phyloP scores from a whole-genome alignment of 1,284 basidiomycete species.

The Hemileia vastatrix region DNA sequence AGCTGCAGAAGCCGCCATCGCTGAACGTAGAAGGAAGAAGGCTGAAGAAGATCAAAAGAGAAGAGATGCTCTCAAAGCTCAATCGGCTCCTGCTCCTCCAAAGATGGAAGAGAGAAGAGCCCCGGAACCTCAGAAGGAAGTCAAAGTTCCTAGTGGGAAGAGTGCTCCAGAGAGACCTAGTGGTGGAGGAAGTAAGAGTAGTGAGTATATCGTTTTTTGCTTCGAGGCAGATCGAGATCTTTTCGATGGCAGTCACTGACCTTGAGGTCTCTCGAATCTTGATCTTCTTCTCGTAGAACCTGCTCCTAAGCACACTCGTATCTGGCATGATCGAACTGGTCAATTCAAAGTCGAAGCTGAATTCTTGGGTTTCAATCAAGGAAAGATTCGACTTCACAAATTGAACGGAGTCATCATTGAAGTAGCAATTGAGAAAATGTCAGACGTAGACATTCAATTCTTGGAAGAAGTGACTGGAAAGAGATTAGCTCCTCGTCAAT shows the following conservation, averaged over 20 bases:
- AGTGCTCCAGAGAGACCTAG: too few species aligned
- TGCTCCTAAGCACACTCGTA: conserved; percentile 53
- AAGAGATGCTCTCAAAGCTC: conserved; percentile 54
- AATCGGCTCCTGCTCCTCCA: conserved; percentile 51
- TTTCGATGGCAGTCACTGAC: not conserved
- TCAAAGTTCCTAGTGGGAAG: too few species aligned
- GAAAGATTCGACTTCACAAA: conserved; percentile 93
- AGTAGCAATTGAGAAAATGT: conserved; percentile 97
- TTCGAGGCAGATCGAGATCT: too few species aligned
- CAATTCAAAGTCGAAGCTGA: conserved; percentile 98
- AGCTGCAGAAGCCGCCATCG: conserved; percentile 31
- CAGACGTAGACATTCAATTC: conserved; percentile 73
- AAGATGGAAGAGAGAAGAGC: too few species aligned
- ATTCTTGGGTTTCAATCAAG: conserved; percentile 75
- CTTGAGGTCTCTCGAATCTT: not conserved
- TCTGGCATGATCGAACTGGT: conserved; percentile 93
- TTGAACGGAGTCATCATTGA: conserved; percentile 96
- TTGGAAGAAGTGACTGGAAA: conserved; percentile 59
- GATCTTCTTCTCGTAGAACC: conserved; percentile 42
- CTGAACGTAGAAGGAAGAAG: conserved; percentile 30
- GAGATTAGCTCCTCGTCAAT: conserved; percentile 10
- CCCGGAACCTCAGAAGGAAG: too few species aligned
- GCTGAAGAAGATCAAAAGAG: conserved; percentile 53
- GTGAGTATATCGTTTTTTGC: too few species aligned
- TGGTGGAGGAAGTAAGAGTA: too few species aligned